Conservation (phyloP, 1,284 basidiomycete species). For the Kwoniella shivajii region DNA sequence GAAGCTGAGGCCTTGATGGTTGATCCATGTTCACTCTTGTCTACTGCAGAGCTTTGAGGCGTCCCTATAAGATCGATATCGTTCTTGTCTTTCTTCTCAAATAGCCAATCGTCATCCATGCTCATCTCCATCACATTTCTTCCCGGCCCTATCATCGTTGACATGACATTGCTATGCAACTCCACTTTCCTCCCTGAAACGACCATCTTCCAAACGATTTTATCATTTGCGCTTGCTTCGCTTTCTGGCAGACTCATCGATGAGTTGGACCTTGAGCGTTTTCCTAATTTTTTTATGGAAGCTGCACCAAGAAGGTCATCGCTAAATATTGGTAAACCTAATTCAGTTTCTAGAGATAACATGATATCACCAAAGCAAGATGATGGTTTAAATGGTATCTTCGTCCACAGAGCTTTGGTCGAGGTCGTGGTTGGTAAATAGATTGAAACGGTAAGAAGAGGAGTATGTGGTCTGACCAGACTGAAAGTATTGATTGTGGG, state of each 20-base stretch:
- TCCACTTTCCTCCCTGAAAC: background rate
- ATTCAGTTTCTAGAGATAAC: conserved; percentile 8
- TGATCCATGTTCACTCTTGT: conserved; percentile 11
- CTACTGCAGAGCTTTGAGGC: background rate
- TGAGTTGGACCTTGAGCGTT: conserved; percentile 6
- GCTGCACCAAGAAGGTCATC: conserved; percentile 19
- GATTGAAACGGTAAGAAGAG: conserved; percentile 9
- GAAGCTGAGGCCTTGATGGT: conserved; percentile 25
- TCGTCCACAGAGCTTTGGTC: conserved; percentile 8
- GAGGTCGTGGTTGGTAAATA: conserved; percentile 24
- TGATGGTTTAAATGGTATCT: background rate
- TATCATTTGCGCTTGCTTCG: background rate
- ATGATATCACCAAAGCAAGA: conserved; percentile 14
- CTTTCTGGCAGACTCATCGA: background rate
- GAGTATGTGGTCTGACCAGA: conserved; percentile 19
- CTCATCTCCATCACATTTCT: conserved; percentile 4
- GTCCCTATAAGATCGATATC: no score
- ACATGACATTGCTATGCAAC: background rate
- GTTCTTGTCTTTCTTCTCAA: conserved; percentile 13
- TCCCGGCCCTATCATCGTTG: background rate
- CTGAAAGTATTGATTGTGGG: background rate
- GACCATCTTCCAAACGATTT: conserved; percentile 8
- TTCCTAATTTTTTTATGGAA: background rate
- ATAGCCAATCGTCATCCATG: conserved; percentile 28
- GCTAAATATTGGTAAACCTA: conserved; percentile 22